These are phyloP conservation scores for Clonostachys byssicola DNA, from an alignment of 2,329 filamentous ascomycete species.

Conservation along the genomic window DNA sequence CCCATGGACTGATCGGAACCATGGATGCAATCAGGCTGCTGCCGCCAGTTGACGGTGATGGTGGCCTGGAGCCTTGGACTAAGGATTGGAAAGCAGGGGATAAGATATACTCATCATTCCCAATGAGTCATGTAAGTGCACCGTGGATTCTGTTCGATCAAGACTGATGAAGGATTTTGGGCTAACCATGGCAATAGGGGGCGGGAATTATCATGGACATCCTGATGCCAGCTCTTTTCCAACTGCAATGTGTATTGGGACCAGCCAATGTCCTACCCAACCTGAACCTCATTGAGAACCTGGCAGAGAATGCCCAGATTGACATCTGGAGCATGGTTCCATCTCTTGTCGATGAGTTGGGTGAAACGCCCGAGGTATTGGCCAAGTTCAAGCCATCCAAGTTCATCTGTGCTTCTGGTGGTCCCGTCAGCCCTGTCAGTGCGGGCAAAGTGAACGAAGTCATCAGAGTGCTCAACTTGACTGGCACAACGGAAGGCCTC, in stretches of 20 bases:
- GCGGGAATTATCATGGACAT: constrained; percentile 36
- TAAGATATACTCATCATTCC: constrained; percentile 25
- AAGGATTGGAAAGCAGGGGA: constrained; percentile 18
- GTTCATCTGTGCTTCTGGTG: constrained; percentile 28
- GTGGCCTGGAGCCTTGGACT: constrained; percentile 17
- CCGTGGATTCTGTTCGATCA: no score
- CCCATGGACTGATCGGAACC: constrained; percentile 3
- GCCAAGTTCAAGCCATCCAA: constrained; percentile 21
- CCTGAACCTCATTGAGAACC: constrained; percentile 21
- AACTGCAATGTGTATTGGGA: constrained; percentile 26
- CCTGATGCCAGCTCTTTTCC: constrained; percentile 26
- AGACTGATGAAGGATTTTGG: not conserved
- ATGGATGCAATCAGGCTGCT: constrained; percentile 21
- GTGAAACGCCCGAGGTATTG: constrained; percentile 19
- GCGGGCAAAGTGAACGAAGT: constrained; percentile 21
- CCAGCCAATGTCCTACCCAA: constrained; percentile 26
- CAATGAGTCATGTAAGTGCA: constrained; percentile 24
- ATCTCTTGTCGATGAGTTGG: constrained; percentile 25
- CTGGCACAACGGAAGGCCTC: constrained; percentile 24
- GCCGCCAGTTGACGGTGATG: constrained; percentile 20
- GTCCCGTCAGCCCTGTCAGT: constrained; percentile 18
- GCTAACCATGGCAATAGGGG: constrained; percentile 13
- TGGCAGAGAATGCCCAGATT: constrained; percentile 24
- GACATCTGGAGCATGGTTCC: constrained; percentile 32
- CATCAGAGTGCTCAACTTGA: constrained; percentile 23